A percentile compares a stretch with the other conserved stretches of the same genome.
phyloP scores from a whole-genome alignment of 2,329 filamentous ascomycete genomes.

The Stylonectria norvegica region DNA sequence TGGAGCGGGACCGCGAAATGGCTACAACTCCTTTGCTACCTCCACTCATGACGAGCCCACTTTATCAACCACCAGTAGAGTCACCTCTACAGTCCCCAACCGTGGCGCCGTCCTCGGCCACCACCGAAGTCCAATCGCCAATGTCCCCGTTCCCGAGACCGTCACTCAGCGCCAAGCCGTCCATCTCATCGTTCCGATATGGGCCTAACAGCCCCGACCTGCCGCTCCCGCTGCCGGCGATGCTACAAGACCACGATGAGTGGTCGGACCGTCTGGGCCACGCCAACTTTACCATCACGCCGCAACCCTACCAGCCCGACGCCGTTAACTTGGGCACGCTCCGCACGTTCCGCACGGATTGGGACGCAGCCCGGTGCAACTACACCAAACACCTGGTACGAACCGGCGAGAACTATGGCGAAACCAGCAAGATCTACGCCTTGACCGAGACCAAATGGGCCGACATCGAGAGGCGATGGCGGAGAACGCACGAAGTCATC shows the following conservation, averaged over 20 bases:
- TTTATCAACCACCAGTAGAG: constrained; percentile 56
- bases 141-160: constrained; percentile 51
- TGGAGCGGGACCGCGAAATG: constrained; percentile 56
- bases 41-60: constrained; percentile 65
- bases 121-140: constrained; percentile 38
- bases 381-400: constrained; percentile 87
- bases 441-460: constrained; percentile 89
- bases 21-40: constrained; percentile 83
- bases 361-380: constrained; percentile 78
- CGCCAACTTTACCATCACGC: constrained; percentile 86
- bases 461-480: constrained; percentile 73
- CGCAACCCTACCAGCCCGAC: constrained; percentile 73
- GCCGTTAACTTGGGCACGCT: constrained; percentile 54
- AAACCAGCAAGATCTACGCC: constrained; percentile 82
- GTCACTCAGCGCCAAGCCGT: constrained; percentile 73
- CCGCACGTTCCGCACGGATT: constrained; percentile 68
- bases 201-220: constrained; percentile 58
- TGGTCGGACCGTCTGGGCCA: constrained; percentile 87
- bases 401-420: constrained; percentile 85
- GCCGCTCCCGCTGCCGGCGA: constrained; percentile 57
- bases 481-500: constrained; percentile 63
- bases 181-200: constrained; percentile 68
- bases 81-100: constrained; percentile 86
- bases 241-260: constrained; percentile 68
- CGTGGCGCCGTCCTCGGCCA: constrained; percentile 54